These are phyloP conservation scores for Niebla homalea DNA, from an alignment of 495 filamentous ascomycete genomes.

Conservation along the genomic window DNA sequence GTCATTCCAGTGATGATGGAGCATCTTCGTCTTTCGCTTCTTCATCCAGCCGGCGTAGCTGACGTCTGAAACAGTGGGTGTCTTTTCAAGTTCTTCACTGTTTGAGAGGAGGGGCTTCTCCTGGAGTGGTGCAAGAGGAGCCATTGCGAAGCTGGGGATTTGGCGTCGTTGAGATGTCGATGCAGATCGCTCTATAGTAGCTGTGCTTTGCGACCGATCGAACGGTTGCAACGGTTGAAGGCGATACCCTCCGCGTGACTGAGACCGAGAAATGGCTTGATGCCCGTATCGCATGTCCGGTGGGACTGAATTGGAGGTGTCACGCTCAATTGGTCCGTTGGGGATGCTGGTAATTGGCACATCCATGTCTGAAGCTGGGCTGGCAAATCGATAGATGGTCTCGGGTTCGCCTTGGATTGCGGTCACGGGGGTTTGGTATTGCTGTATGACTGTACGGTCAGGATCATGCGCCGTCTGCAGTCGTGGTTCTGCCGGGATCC, in stretches of 20 bases:
- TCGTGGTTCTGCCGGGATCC: conserved; percentile 36
- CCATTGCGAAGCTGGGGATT: conserved; percentile 21
- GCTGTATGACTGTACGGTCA: conserved; percentile 19
- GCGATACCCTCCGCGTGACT: conserved; percentile 19
- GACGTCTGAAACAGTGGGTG: conserved; percentile 25
- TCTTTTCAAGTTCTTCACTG: conserved; percentile 10
- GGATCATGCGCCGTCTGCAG: conserved; percentile 34
- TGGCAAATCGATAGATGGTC: conserved; percentile 55
- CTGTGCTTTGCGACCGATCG: conserved; percentile 17
- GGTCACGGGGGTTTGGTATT: conserved; percentile 14
- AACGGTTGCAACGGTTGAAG: conserved; percentile 19
- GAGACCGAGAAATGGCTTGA: conserved; percentile 9
- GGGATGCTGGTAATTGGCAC: conserved; percentile 69
- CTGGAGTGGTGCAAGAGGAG: conserved; percentile 19
- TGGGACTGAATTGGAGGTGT: conserved; percentile 75
- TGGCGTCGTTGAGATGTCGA: conserved; percentile 10
- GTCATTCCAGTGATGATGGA: conserved; percentile 90
- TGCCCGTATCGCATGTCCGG: conserved; percentile 64
- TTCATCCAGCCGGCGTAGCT: conserved; percentile 79
- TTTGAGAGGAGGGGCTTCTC: conserved; percentile 24
- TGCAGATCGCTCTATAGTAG: conserved; percentile 11
- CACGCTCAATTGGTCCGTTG: conserved; percentile 53
- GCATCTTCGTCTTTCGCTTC: conserved; percentile 79
- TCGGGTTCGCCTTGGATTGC: conserved; percentile 16
- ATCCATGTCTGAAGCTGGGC: conserved; percentile 81